phyloP scores from a whole-genome alignment of 2,329 filamentous ascomycete species.

The Talaromyces albobiverticillius region DNA sequence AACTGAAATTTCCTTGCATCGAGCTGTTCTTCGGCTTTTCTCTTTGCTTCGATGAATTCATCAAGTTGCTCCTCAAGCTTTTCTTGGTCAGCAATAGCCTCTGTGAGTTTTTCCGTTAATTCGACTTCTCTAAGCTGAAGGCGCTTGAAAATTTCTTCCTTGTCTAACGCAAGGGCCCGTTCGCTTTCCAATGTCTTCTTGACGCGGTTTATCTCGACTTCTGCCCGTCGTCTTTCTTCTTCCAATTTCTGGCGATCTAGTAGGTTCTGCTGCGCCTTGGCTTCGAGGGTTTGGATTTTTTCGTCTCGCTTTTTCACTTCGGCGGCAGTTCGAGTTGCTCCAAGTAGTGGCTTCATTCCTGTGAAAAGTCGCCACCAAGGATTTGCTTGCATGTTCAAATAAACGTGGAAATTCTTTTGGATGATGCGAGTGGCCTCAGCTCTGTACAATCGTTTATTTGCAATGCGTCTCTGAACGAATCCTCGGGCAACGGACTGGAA shows the following conservation, averaged over 20 bases:
- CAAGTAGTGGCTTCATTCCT: constrained; percentile 91
- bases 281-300: constrained; percentile 82
- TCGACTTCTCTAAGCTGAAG: constrained; percentile 88
- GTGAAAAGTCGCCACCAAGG: constrained; percentile 97
- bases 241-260: constrained; percentile 76
- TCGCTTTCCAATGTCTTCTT: constrained; percentile 96
- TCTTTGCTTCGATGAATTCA: constrained; percentile 82
- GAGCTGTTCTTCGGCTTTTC: constrained; percentile 79
- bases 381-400: constrained; percentile 82
- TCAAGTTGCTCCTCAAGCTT: constrained; percentile 91
- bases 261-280: constrained; percentile 75
- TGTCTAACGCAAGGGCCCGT: constrained; percentile 89
- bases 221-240: constrained; percentile 83
- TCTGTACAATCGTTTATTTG: constrained; percentile 89
- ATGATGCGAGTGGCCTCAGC: constrained; percentile 94
- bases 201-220: constrained; percentile 81
- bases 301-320: constrained; percentile 96
- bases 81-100: constrained; percentile 91
- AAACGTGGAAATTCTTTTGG: constrained; percentile 89
- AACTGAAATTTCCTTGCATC: constrained; percentile 76
- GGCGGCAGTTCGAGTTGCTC: constrained; percentile 83
- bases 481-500: constrained; percentile 93
- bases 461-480: constrained; percentile 81
- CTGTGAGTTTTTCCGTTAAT: constrained; percentile 86
- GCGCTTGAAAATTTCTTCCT: constrained; percentile 98